These are phyloP conservation scores for Linum usitatissimum DNA, from an alignment of 345 rosid species.

Conservation along the genomic window DNA sequence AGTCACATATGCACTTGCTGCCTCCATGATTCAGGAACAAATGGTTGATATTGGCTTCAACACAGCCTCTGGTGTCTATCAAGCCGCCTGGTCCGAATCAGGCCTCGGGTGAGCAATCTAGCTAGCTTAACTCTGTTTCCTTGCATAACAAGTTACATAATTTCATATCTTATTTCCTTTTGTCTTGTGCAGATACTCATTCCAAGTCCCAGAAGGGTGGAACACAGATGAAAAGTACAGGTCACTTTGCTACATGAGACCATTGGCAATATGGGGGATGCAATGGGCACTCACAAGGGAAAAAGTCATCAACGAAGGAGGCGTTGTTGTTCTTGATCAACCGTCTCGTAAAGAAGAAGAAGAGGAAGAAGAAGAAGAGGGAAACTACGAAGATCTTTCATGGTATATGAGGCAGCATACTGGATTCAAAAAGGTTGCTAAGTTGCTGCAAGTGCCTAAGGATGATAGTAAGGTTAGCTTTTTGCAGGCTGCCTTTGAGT, in stretches of 20 bases:
- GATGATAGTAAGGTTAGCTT: conserved; percentile 31
- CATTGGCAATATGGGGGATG: conserved; percentile 75
- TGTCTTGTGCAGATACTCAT: conserved; percentile 36
- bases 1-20: conserved; percentile 65
- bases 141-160: neutral
- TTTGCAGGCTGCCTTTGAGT: conserved; percentile 37
- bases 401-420: conserved; percentile 34
- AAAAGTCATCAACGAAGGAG: conserved; percentile 8
- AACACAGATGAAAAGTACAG: conserved; percentile 38
- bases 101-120: conserved; percentile 46
- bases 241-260: conserved; percentile 68
- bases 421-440: conserved; percentile 56
- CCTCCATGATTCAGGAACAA: conserved; percentile 61
- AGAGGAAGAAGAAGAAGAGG: conserved; percentile 13
- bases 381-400: conserved; percentile 16
- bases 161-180: neutral
- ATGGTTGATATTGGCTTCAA: conserved; percentile 38
- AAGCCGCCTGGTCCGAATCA: conserved; percentile 51
- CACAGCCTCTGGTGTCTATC: conserved; percentile 50
- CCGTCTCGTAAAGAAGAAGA: neutral
- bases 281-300: conserved; percentile 65
- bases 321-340: neutral
- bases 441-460: conserved; percentile 34
- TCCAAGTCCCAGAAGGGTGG: conserved; percentile 77
- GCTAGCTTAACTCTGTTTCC: conserved; percentile 1